Base-by-base conservation (phyloP, 208 protist genomes). In the Acanthamoeba healyi region DNA sequence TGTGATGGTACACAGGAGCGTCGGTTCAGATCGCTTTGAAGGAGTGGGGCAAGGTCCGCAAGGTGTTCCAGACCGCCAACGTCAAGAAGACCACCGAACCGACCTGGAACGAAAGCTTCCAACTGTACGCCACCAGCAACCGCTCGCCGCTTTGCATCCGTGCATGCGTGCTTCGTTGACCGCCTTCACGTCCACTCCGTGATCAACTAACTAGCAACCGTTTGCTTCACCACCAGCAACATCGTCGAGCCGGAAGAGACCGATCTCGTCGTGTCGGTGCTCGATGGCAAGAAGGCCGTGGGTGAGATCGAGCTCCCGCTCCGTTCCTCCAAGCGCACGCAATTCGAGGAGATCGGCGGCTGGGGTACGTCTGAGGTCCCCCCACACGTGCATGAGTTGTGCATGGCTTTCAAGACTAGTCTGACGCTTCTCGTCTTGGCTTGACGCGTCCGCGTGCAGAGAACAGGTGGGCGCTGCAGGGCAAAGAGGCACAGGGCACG, bases 211-310 rank as follows among this genome's bases (percentile, higher is more conserved):
- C n/a, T n/a, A n/a, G n/a, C n/a, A n/a, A n/a, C n/a, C n/a, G n/a
- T n/a, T n/a, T n/a, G 10, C 32, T 5, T 74, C 22, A 32, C 19
- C 10, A 44, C 67, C 88, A 93, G 88, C 24, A 93, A 93, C 44
- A 79, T 93, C n/a, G 42, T 79, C 42, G 88, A 93, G 49, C 65
- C 88, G 14, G 88, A 93, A 56, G 88, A 93, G 17, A 93, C 88
- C 0, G 61, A 93, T 34, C 63, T 93, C 19, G 32, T 44, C 15
- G 24, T 93, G 26, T 32, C 63, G 29, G 34, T 93, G 88, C 38
- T 93, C 0, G 88, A 93, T 32, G 88, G 88, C 26, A 93, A 93
- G 65, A 79, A 51, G 61, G 26, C 61, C 32, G 29, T 93, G 26
- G 88, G 61, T 26, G 88, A 93, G 42, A 12, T 93, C 10, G 32